Base-by-base conservation (phyloP, 805 yeast species). In the Candida tallmaniae region DNA sequence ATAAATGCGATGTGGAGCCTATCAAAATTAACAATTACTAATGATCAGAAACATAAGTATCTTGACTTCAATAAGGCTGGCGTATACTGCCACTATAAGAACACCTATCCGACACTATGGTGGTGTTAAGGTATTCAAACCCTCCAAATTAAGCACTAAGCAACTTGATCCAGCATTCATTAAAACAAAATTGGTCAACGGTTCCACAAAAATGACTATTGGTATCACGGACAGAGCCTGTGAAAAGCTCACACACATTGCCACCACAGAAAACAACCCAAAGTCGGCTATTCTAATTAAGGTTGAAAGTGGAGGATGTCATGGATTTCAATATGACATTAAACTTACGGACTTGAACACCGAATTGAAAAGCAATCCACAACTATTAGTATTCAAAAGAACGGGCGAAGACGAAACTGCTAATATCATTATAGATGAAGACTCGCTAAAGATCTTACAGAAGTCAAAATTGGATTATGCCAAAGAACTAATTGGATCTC, bases 301-400 rank as follows among this genome's bases (percentile, higher is more conserved):
- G 9, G 97, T 93, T 7, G 96, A 88, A 48, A 83, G 95, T 51
- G 98, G 98, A 7, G 98, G 98, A 1, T 93, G 98, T 56, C 98
- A 93, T 57, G 98, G 98, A 13, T 93, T 86, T 60, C 97, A 93
- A 58, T 93, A 93, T 53, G 73, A 82, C 44, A 64, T 93, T 50
- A 73, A 77, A 34, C 67, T 93, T 29, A 70, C 78, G 4, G 70
- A 73, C 39, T 45, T 63, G 27, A 37, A 40, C 4, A 48, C 58
- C 22, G 73, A 65, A 32, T 47, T 64, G 11, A 59, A 56, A 8
- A 58, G 60, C 18, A 59, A 48, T 7, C 58, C 62, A 7, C 52
- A 48, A 5, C 45, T 62, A 22, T 68, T 80, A 13, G 67, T 87
- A 5, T 86, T 87, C 51, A 77, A 70, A 39, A 68, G 89, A 37